Evolutionary conservation across 345 rosid species (phyloP), one percentile per base, ranked within the genome.

Genomic region (Capsella bursapastoris): DNA sequence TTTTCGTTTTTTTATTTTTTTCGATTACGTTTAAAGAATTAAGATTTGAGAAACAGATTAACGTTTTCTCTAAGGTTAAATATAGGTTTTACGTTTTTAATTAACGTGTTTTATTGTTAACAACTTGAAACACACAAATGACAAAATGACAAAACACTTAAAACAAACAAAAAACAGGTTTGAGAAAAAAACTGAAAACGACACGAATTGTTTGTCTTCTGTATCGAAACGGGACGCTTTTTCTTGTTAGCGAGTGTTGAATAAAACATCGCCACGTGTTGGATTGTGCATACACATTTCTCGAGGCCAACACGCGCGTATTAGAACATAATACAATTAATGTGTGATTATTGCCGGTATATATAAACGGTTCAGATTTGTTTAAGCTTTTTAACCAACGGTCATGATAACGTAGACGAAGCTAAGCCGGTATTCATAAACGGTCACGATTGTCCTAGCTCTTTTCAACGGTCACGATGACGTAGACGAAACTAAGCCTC

Each of bases 1-100:
- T 22, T 31, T 47, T 16, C 5, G 15, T 18, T 32, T 15, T 47
- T 68, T 38, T 6, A 0, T 22, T 22, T 22, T 10, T n/a, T 27
- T 3, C 10, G 65, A 63, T 75, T 63, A 68, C 10, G 70, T 45
- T 63, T 16, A 34, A 34, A 40, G 41, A 68, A 61, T 27, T 25
- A 44, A 8, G 22, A 76, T 47, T 18, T 29, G 47, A 71, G 47
- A 22, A 71, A 71, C 48, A 6, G 27, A 51, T 50, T 16, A 77
- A 13, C 77, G 77, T 49, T 77, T 31, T 22, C 47, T 18, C 10
- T 15, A 71, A 70, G 64, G 58, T 71, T 77, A 71, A 71, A 77
- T 71, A 71, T 77, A 77, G 80, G 15, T 65, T 61, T 65, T 61
- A 55, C 69, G 64, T 68, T 65, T 65, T n/a, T 8, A 18, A 8